A percentile compares a stretch with the other conserved stretches of the same genome.
Conservation (phyloP, 805 yeast species). For the Yarrowia sp. region DNA sequence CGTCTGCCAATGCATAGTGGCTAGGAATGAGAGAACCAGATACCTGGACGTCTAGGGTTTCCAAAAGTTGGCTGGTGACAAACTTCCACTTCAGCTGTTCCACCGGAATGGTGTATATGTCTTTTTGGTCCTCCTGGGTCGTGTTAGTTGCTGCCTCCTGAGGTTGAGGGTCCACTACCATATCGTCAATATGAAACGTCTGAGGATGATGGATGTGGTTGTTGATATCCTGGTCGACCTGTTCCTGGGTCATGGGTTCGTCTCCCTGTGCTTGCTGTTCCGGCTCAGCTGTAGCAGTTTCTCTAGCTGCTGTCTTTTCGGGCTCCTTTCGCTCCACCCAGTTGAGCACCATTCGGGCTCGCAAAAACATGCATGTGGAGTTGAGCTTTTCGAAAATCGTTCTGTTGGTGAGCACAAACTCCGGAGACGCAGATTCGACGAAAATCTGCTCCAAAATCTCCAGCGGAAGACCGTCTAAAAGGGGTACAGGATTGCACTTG, state of each 20-base stretch:
- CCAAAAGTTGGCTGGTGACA: background rate
- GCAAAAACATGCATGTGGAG: background rate
- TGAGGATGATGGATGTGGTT: slow-evolving; percentile 5
- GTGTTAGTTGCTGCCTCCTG: too few species aligned
- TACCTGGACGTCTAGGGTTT: background rate
- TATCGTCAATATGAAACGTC: slow-evolving; percentile 10
- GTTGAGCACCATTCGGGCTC: background rate
- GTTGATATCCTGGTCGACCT: background rate
- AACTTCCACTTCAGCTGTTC: background rate
- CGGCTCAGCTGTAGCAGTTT: background rate
- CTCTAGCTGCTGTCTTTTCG: background rate
- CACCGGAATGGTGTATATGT: background rate
- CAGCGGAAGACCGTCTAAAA: background rate
- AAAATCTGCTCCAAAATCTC: slow-evolving; percentile 8
- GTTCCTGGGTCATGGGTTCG: background rate
- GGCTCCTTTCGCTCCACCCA: background rate
- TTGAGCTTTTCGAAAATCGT: background rate
- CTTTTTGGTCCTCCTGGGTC: background rate
- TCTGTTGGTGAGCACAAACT: background rate
- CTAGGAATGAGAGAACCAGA: background rate
- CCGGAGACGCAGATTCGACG: background rate
- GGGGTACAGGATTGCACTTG: background rate
- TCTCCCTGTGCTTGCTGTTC: too few species aligned
- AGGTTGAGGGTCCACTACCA: background rate
- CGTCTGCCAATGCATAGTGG: background rate